Conservation (phyloP, 2,329 filamentous ascomycete species). For the Diplodia scrobiculata region DNA sequence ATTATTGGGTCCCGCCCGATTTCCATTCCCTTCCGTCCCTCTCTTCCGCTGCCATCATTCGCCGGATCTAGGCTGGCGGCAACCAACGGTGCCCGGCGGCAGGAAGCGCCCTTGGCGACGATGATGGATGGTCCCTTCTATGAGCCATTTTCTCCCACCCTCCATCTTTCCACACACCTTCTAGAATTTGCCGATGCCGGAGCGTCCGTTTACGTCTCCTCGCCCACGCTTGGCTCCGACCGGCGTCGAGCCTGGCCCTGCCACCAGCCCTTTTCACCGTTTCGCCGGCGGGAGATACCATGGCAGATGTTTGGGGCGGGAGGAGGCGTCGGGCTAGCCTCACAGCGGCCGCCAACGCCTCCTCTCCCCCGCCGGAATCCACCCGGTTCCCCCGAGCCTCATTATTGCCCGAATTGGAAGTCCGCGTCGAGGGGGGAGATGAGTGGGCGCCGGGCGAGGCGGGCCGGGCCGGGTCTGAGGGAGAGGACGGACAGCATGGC, state of each 20-base stretch:
- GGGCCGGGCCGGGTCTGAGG: conserved; percentile 10
- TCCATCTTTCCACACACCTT: not conserved
- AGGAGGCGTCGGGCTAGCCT: not conserved
- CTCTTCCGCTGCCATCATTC: conserved; percentile 19
- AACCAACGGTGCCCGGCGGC: not conserved
- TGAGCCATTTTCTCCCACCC: conserved; percentile 20
- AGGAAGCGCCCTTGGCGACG: not conserved
- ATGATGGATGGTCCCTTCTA: not conserved
- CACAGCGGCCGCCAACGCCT: not conserved
- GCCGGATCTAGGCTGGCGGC: not conserved
- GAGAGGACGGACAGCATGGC: not conserved
- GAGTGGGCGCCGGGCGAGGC: not conserved
- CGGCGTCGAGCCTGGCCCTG: not conserved
- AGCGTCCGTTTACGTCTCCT: not conserved
- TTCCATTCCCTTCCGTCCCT: conserved; percentile 1
- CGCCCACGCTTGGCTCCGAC: not conserved
- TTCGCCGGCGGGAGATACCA: not conserved
- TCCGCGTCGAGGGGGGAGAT: not conserved
- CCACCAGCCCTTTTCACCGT: not conserved
- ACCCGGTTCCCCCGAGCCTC: not conserved
- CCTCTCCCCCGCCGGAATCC: not conserved
- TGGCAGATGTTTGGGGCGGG: not conserved
- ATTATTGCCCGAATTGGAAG: not conserved
- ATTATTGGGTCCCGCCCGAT: not conserved
- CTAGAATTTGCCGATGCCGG: conserved; percentile 10